Percentiles rank a stretch among this genome's conserved stretches.
Conservation (phyloP, 2,329 filamentous ascomycete species). For the Aspergillus candidus region DNA sequence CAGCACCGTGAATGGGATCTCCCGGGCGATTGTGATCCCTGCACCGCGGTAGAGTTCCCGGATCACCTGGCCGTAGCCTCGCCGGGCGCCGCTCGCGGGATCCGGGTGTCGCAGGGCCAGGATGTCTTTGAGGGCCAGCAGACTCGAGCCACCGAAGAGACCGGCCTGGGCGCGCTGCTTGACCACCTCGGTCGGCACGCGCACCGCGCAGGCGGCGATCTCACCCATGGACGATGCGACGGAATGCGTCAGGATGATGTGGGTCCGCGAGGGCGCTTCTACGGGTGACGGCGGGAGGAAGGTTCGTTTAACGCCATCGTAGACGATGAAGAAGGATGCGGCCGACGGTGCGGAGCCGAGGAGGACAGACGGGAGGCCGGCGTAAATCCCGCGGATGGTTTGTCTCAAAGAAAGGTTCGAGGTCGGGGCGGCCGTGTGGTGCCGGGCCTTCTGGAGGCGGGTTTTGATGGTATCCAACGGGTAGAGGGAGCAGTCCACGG, state of each 20-base stretch:
- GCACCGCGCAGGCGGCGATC: slow-evolving; percentile 81
- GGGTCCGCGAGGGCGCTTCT: slow-evolving; percentile 25
- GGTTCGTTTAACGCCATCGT: slow-evolving; percentile 65
- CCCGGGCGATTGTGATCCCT: slow-evolving; percentile 85
- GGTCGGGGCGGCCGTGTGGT: slow-evolving; percentile 53
- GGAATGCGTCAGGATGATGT: slow-evolving; percentile 61
- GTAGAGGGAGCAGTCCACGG: slow-evolving; percentile 93
- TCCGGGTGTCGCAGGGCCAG: slow-evolving; percentile 44
- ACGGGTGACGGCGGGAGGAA: slow-evolving; percentile 35
- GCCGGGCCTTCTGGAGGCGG: slow-evolving; percentile 63
- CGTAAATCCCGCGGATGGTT: slow-evolving; percentile 88
- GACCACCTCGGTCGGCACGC: slow-evolving; percentile 92
- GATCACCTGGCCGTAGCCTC: slow-evolving; percentile 56
- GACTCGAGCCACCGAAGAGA: slow-evolving; percentile 65
- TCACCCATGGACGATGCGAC: slow-evolving; percentile 79
- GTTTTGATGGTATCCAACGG: slow-evolving; percentile 99
- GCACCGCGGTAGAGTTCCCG: slow-evolving; percentile 86
- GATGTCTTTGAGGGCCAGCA: slow-evolving; percentile 65
- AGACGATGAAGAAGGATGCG: slow-evolving; percentile 95
- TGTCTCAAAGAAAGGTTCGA: slow-evolving; percentile 69
- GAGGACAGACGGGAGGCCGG: slow-evolving; percentile 80
- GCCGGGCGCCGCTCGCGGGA: slow-evolving; percentile 29
- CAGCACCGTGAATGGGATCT: slow-evolving; percentile 94
- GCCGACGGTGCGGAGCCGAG: slow-evolving; percentile 90
- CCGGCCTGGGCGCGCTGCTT: slow-evolving; percentile 94